Evolutionary conservation across 2,329 filamentous ascomycete genomes (phyloP).

Genomic region (Diaporthe humulicola): DNA sequence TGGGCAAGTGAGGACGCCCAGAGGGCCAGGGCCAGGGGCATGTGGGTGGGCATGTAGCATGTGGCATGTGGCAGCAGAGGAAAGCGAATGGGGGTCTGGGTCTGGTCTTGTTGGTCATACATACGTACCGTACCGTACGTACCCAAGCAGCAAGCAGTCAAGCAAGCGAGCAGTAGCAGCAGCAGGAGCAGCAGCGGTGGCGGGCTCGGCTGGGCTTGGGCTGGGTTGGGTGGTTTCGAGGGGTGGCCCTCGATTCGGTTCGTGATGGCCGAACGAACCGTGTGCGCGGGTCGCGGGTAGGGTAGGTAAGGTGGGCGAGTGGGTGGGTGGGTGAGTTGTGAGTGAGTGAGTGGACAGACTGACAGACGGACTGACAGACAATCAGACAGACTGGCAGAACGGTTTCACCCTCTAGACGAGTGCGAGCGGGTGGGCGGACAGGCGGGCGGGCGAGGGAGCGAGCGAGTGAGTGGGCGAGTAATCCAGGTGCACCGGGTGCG

Average conservation of each 20-base stretch:
- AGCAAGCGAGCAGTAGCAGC: not conserved
- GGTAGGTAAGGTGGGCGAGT: constrained; percentile 18
- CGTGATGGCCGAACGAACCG: constrained; percentile 28
- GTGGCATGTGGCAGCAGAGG: not conserved
- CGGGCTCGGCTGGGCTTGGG: not conserved
- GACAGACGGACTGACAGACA: not conserved
- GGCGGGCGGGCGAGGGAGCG: not conserved
- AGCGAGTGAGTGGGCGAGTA: constrained; percentile 3
- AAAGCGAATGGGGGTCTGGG: not conserved
- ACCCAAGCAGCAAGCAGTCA: constrained; percentile 7
- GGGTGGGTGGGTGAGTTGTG: not conserved
- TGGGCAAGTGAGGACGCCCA: constrained; percentile 4
- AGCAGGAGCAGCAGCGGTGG: not conserved
- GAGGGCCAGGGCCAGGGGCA: constrained; percentile 5
- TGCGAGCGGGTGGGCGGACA: not conserved
- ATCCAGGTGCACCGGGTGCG: not conserved
- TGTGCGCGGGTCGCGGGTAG: not conserved
- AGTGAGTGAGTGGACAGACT: not conserved
- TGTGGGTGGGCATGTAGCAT: constrained; percentile 11
- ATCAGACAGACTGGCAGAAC: not conserved
- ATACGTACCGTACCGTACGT: constrained; percentile 7
- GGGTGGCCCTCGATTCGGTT: constrained; percentile 22
- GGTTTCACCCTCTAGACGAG: constrained; percentile 9
- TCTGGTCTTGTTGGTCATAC: constrained; percentile 1
- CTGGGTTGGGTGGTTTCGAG: not conserved